A percentile compares a stretch with the other conserved stretches of the same genome.
phyloP scores from a whole-genome alignment of 257 asterid species.

The Nemophila menziesii region DNA sequence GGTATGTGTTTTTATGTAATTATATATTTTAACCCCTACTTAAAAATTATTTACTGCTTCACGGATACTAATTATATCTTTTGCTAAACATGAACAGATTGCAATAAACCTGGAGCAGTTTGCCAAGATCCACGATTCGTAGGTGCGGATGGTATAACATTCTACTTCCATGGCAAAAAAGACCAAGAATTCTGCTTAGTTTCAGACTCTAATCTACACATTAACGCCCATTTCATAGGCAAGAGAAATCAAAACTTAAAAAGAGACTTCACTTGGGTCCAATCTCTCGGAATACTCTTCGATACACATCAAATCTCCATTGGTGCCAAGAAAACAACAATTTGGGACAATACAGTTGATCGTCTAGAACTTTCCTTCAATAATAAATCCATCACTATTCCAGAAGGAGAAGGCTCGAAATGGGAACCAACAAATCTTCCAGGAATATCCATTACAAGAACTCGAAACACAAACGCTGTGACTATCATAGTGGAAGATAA shows the following conservation, averaged over 20 bases:
- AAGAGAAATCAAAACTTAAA: conserved; percentile 49
- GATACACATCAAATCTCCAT: conserved; percentile 39
- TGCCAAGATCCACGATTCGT: conserved; percentile 81
- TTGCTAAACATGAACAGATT: conserved; percentile 23
- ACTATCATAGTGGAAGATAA: conserved; percentile 55
- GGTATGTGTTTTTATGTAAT: conserved; percentile 25
- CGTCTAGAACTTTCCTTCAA: conserved; percentile 40
- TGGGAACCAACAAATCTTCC: conserved; percentile 23
- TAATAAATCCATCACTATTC: conserved; percentile 28
- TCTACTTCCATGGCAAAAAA: conserved; percentile 83
- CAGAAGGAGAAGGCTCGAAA: conserved; percentile 32
- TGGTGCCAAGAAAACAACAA: conserved; percentile 52
- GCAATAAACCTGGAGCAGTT: conserved; percentile 74
- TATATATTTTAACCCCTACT: neutral
- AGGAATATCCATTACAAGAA: conserved; percentile 28
- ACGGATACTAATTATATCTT: neutral
- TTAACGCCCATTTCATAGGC: conserved; percentile 83
- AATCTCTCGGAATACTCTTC: conserved; percentile 74
- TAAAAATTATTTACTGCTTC: no score
- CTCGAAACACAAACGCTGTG: conserved; percentile 34
- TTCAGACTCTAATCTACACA: conserved; percentile 57
- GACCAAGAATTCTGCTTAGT: conserved; percentile 57
- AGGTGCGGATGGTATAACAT: conserved; percentile 74
- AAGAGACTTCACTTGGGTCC: conserved; percentile 86
- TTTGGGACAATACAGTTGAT: conserved; percentile 48